Base-by-base conservation (phyloP, 805 yeast genomes). In the Jamesozyma rosinii region DNA sequence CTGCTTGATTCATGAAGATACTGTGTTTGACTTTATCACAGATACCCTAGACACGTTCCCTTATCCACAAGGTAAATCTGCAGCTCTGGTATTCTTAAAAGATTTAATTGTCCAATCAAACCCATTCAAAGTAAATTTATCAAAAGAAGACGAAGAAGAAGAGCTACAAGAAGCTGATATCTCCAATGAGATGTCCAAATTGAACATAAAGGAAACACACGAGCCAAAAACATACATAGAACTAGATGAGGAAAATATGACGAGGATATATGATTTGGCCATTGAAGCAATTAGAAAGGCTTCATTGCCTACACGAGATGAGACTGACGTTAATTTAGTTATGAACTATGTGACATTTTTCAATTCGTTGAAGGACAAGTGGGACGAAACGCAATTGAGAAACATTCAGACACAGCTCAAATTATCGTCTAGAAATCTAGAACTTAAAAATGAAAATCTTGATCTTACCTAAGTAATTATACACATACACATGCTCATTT, bases 1-100 rank as follows among this genome's bases (percentile, higher is more conserved):
- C 50, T 72, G 82, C 8, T 57, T 73, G 18, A 61, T 79, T 27
- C 75, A 79, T 0, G 85, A 83, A 46, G 66, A 67, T 1, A 61
- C 70, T 11, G 63, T 83, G 0, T 85, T 77, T 61, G 65, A 67
- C 2, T 84, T 83, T 55, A 65, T 86, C 14, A 55, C 69, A 20
- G 87, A 85, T 54, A 71, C 87, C 0, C 66, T 90, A 40, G 65
- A 68, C 24, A 68, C 74, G 41, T 83, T 90, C 54, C 89, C 92
- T 1, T 76, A 71, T 54, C 77, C 71, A 33, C 72, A 74, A 33
- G 74, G 76, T 19, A 77, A 78, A 51, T 69, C 81, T 20, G 77
- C 77, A 3, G 63, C 78, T 31, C 72, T 86, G 15, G 76, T 81
- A 3, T 77, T 86, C 20, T 70, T 87, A 54, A 86, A 82, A 58